phyloP scores from a whole-genome alignment of 2,329 filamentous ascomycete species.

The Neofusicoccum kwambonambiense region DNA sequence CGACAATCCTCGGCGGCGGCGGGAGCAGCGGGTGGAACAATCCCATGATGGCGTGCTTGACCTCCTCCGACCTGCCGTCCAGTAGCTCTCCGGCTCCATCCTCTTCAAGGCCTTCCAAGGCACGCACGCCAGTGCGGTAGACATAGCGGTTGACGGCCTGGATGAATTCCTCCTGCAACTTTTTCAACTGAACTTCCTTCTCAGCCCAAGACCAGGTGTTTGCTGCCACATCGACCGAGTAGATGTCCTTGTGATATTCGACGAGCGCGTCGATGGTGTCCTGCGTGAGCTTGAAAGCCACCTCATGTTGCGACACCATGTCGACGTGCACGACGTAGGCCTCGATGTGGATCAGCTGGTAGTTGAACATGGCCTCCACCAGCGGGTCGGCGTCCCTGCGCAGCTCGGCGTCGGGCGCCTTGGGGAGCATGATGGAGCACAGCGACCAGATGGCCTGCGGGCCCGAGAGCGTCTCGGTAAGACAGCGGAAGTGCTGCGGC shows the following conservation, averaged over 20 bases:
- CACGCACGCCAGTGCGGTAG: conserved; percentile 82
- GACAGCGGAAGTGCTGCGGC: conserved; percentile 89
- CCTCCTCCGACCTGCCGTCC: conserved; percentile 86
- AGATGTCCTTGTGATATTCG: conserved; percentile 94
- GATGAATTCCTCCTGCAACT: conserved; percentile 93
- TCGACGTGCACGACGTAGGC: conserved; percentile 99
- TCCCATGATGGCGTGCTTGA: conserved; percentile 80
- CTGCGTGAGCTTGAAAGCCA: conserved; percentile 94
- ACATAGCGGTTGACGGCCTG: conserved; percentile 98
- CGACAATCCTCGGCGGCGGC: conserved; percentile 83
- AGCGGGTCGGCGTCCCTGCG: conserved; percentile 78
- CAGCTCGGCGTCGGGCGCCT: conserved; percentile 81
- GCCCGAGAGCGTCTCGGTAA: conserved; percentile 90
- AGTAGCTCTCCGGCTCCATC: conserved; percentile 93
- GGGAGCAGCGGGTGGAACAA: conserved; percentile 84
- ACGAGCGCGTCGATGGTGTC: conserved; percentile 92
- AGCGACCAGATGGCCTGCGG: conserved; percentile 92
- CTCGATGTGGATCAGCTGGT: conserved; percentile 88
- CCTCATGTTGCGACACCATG: conserved; percentile 96
- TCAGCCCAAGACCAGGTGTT: conserved; percentile 93
- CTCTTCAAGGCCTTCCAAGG: conserved; percentile 93
- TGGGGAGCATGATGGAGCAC: conserved; percentile 87
- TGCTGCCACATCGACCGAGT: conserved; percentile 85
- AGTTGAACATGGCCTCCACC: conserved; percentile 86
- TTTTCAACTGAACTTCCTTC: conserved; percentile 95